Conservation (phyloP, 2,329 filamentous ascomycete genomes). For the Colletotrichum tamarilloi region DNA sequence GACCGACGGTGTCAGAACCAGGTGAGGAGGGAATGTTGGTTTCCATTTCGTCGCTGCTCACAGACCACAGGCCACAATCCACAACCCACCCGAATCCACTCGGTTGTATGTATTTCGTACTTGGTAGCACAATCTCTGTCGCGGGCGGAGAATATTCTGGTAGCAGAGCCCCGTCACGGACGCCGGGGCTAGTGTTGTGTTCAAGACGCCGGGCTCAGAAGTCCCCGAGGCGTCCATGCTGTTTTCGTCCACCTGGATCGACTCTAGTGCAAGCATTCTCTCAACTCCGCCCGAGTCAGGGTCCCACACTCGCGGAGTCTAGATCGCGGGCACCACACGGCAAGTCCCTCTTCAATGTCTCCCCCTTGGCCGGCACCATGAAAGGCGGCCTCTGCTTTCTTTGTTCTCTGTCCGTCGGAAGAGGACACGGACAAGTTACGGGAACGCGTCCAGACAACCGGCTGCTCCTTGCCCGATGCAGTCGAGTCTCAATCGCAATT, state of each 20-base stretch:
- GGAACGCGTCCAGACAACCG: slow-evolving; percentile 4
- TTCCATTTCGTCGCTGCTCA: neutral
- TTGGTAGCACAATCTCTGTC: slow-evolving; percentile 34
- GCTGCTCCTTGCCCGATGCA: slow-evolving; percentile 6
- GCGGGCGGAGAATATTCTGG: slow-evolving; percentile 36
- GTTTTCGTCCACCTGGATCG: slow-evolving; percentile 30
- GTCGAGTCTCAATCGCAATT: neutral
- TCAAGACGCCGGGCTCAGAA: slow-evolving; percentile 32
- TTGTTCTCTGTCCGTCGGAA: slow-evolving; percentile 27
- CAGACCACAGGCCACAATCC: neutral
- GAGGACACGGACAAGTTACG: neutral
- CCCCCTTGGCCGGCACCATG: slow-evolving; percentile 15
- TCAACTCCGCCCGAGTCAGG: slow-evolving; percentile 34
- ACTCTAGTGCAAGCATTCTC: slow-evolving; percentile 30
- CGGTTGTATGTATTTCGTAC: slow-evolving; percentile 6
- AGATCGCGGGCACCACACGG: slow-evolving; percentile 34
- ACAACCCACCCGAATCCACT: slow-evolving; percentile 26
- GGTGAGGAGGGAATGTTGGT: neutral
- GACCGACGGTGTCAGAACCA: neutral
- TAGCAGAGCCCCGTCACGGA: slow-evolving; percentile 31
- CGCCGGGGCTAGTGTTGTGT: slow-evolving; percentile 28
- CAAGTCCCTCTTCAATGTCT: slow-evolving; percentile 22
- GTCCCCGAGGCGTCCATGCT: slow-evolving; percentile 34
- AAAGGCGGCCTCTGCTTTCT: slow-evolving; percentile 14
- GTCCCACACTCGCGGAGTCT: slow-evolving; percentile 32